Evolutionary conservation across 306 rosid genomes (phyloP).

Genomic region (Astragalus membranaceus): DNA sequence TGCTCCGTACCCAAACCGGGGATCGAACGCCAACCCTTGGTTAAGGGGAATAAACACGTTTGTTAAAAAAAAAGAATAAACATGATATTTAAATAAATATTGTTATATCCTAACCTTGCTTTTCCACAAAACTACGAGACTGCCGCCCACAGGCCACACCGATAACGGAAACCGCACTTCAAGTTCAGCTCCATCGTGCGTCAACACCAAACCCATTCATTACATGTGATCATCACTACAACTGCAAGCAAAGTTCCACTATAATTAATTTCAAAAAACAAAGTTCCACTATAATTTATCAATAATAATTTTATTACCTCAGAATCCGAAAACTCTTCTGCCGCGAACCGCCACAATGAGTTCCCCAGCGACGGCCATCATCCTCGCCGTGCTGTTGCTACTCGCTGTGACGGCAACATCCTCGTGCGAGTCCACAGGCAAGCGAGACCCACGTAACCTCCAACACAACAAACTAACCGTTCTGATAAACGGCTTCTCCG

Average conservation of each 20-base stretch:
- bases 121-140: not conserved
- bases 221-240: not conserved
- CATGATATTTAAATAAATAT: too few species aligned
- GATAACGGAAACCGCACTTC: not conserved
- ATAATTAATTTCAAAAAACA: not conserved
- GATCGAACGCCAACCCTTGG: too few species aligned
- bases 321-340: not conserved
- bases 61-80: too few species aligned
- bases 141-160: not conserved
- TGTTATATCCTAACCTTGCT: not conserved
- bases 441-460: slow-evolving; percentile 27
- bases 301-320: not conserved
- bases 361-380: not conserved
- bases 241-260: not conserved
- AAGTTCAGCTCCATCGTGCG: not conserved
- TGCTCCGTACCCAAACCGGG: too few species aligned
- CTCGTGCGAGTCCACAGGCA: slow-evolving; percentile 26
- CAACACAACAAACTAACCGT: slow-evolving; percentile 60
- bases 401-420: not conserved
- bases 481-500: slow-evolving; percentile 75
- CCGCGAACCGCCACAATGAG: slow-evolving; percentile 20
- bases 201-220: not conserved
- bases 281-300: not conserved
- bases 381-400: not conserved
- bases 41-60: too few species aligned